Evolutionary conservation across 2,329 filamentous ascomycete genomes (phyloP), one percentile per base, ranked within the genome.

Genomic region (Leptographium radiaticola): DNA sequence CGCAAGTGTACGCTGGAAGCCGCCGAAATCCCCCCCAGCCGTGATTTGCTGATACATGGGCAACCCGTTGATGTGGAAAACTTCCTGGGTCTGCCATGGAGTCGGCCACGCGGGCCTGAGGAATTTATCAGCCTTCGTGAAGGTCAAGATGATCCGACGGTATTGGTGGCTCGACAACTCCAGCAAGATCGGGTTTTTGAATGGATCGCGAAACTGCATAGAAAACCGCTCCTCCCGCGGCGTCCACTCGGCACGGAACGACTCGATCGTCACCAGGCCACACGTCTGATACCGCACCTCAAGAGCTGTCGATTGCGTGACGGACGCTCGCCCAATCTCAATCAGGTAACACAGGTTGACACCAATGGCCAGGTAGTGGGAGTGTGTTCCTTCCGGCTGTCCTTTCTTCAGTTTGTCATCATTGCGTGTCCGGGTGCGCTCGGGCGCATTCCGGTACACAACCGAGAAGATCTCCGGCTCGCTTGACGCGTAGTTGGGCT

Each of bases 41-140:
- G 77, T 75, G 33, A 80, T 64, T 54, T 77, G 74, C 52, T 77
- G 71, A 8, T 75, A 74, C 12, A 75, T 71, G 9, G 74, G 71
- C 15, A 79, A 70, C 9, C 75, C 76, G 44, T 71, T 70, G 51
- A 80, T 70, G 50, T 72, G 71, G 58, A 80, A 80, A 5, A 79
- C 71, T 58, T 73, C 55, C 43, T 58, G 53, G 39, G 73, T 71
- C 58, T 79, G 77, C 64, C 77, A 72, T 40, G 75, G 68, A 52
- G 77, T 72, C 11, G 77, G 77, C 77, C 77, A 81, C 55, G 75
- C 75, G 0, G 77, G 77, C 61, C 79, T 80, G 46, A 81, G 64
- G 53, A 73, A 75, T 40, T 76, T 73, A 60, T 81, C 77, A 33
- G 72, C 71, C 53, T 73, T 76, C 54, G 75, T 75, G 36, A 81